phyloP scores from a whole-genome alignment of 495 filamentous ascomycete species.

The Podospora didyma region DNA sequence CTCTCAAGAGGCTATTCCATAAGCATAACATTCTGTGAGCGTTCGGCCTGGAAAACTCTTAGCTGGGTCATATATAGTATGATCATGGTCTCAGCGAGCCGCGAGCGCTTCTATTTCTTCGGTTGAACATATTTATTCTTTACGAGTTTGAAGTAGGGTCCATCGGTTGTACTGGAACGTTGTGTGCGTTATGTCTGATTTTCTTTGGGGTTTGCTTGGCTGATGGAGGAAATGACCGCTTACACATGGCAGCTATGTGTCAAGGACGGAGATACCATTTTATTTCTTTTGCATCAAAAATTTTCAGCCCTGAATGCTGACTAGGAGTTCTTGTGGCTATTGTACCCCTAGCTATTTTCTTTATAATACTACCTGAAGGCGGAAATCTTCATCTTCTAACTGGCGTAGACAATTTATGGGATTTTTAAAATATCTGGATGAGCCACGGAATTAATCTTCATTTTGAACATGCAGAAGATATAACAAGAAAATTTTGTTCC shows the following conservation, averaged over 20 bases:
- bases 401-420: no score
- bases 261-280: neutral
- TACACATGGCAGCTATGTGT: neutral
- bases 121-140: neutral
- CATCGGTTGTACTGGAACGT: neutral
- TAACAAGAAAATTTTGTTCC: no score
- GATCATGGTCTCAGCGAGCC: neutral
- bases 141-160: neutral
- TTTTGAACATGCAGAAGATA: no score
- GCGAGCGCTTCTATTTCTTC: neutral
- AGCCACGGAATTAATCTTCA: no score
- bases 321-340: no score
- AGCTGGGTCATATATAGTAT: neutral
- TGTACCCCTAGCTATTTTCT: no score
- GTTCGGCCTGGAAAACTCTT: neutral
- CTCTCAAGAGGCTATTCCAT: conserved; percentile 43
- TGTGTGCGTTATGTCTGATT: neutral
- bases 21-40: conserved; percentile 44
- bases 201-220: neutral
- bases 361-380: no score
- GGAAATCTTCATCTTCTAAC: no score
- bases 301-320: no score
- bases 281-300: no score
- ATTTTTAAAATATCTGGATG: no score
- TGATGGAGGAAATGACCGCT: neutral